Conservation (phyloP, 805 yeast genomes). For the Lipomyces kockii region DNA sequence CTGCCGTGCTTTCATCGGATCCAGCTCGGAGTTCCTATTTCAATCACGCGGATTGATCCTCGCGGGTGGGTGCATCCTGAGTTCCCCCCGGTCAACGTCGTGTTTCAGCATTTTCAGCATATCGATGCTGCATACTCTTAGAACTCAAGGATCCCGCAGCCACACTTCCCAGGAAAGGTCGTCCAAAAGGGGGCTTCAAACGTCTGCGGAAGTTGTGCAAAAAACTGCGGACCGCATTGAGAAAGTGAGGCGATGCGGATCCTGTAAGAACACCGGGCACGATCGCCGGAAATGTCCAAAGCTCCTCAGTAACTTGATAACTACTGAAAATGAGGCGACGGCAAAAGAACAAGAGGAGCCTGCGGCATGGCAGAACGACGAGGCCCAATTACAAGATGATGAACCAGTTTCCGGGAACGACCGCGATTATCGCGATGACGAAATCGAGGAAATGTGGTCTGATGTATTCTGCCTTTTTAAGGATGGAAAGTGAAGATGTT, state of each 20-base stretch:
- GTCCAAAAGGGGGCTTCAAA: background rate
- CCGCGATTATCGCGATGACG: background rate
- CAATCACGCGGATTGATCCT: background rate
- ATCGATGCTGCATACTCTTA: background rate
- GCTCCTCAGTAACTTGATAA: background rate
- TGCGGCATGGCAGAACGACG: background rate
- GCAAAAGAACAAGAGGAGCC: background rate
- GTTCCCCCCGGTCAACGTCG: background rate
- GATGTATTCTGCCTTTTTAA: background rate
- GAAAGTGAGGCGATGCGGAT: slow-evolving; percentile 8
- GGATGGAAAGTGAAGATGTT: background rate
- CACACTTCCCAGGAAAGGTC: slow-evolving; percentile 1
- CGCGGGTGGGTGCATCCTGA: slow-evolving; percentile 2
- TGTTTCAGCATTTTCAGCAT: background rate
- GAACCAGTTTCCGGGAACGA: background rate
- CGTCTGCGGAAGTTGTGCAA: background rate
- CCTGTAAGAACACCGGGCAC: background rate
- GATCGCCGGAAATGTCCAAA: background rate
- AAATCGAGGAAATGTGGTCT: slow-evolving; percentile 2
- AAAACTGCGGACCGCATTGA: background rate
- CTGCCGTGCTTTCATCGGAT: background rate
- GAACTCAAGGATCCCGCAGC: slow-evolving; percentile 7
- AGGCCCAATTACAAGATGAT: background rate
- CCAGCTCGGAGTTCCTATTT: background rate
- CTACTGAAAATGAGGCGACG: background rate